Evolutionary conservation across 306 rosid species (phyloP), one percentile per base, ranked within the genome.

Genomic region (Ormosia semicastrata): DNA sequence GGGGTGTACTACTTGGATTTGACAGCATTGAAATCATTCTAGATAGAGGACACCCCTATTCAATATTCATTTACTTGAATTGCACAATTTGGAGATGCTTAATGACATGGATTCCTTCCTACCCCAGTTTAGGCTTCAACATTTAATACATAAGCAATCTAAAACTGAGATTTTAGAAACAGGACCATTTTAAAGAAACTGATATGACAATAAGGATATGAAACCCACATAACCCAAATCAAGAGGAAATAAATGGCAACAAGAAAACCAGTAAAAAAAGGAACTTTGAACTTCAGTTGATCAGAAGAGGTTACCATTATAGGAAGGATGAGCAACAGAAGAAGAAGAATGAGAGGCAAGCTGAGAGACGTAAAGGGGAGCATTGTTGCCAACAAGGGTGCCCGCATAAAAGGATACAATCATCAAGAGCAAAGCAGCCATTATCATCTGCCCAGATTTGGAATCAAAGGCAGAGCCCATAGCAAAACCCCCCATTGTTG

Each of bases 371-470:
- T 84, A 90, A 86, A 93, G 83, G 73, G 99, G 91, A 58, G 84
- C 88, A 71, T 88, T 87, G 84, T 88, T 85, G 63, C 92, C 89
- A 30, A 89, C 88, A 71, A 93, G 91, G 59, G 89, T 91, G 34
- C 98, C 98, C 8, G 33, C 72, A 54, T 89, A 93, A 81, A 95
- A 95, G 5, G 95, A 86, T 7, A 90, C 94, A 72, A 82, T 81
- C 97, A 93, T 91, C 8, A 90, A 67, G 3, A 95, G 80, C 77
- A 95, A 52, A 70, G 81, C 82, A 59, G 76, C 77, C 90, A 89
- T 75, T 69, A 90, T 91, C 68, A 89, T 82, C 83, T 88, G 92
- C 39, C 98, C 90, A 24, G 92, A 85, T 81, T 86, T 84, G 60
- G 87, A 86, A 84, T 89, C 87, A 71, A 93, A 88, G 39, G 92